Conservation (phyloP, 164 flowering plant species). For the Umbellularia californica region DNA sequence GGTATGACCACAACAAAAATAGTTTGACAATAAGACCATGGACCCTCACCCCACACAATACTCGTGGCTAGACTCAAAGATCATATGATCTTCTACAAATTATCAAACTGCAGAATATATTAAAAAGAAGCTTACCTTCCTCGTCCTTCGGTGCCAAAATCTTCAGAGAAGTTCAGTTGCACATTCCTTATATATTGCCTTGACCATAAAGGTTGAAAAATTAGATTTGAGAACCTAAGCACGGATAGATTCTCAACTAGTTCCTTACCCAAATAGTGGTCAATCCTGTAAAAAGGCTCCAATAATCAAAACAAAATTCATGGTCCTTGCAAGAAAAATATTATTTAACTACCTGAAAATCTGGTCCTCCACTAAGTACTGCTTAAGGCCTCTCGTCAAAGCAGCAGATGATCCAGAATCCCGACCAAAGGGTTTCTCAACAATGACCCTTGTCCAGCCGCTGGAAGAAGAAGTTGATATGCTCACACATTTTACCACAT, state of each 20-base stretch:
- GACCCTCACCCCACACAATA: no score
- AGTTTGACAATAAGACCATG: no score
- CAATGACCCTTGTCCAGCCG: slow-evolving; percentile 97
- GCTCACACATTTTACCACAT: slow-evolving; percentile 83
- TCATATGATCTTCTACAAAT: no score
- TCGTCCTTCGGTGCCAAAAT: slow-evolving; percentile 97
- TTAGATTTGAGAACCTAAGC: slow-evolving; percentile 89
- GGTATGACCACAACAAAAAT: no score
- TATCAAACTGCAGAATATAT: not conserved
- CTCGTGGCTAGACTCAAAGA: no score
- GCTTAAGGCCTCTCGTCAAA: slow-evolving; percentile 66
- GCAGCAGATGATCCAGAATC: slow-evolving; percentile 90
- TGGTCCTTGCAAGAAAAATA: not conserved
- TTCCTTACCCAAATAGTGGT: slow-evolving; percentile 93
- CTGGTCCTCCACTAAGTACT: slow-evolving; percentile 78
- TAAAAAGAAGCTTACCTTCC: slow-evolving; percentile 60
- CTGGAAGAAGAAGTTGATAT: slow-evolving; percentile 65
- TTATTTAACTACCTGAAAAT: slow-evolving; percentile 60
- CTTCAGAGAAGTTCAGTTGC: slow-evolving; percentile 88
- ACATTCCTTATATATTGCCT: slow-evolving; percentile 89
- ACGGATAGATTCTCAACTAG: slow-evolving; percentile 91
- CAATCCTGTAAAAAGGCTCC: slow-evolving; percentile 55
- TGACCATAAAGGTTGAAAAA: slow-evolving; percentile 93
- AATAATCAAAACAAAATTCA: not conserved
- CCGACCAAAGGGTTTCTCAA: slow-evolving; percentile 95